Evolutionary conservation across 2,329 filamentous ascomycete species (phyloP).

Genomic region (Cytospora paraplurivora): DNA sequence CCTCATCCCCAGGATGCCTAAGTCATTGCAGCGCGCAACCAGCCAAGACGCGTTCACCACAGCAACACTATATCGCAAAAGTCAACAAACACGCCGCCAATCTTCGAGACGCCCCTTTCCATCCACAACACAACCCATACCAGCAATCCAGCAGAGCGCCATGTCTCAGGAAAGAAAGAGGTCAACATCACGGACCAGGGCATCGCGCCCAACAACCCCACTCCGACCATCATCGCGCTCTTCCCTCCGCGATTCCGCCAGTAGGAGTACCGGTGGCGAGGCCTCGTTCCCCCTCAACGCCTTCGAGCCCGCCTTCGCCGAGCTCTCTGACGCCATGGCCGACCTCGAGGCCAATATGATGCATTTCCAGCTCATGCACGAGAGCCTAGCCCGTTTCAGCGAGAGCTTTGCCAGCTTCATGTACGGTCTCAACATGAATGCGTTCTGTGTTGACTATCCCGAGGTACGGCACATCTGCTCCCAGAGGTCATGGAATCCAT

Average conservation of each 20-base stretch:
- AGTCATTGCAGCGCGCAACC: not conserved
- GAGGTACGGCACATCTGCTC: slow-evolving; percentile 60
- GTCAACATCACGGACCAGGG: slow-evolving; percentile 63
- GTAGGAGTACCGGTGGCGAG: slow-evolving; percentile 55
- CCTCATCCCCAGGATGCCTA: not conserved
- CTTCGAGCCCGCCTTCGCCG: slow-evolving; percentile 88
- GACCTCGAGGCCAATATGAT: slow-evolving; percentile 97
- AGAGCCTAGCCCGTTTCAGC: slow-evolving; percentile 88
- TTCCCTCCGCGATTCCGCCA: slow-evolving; percentile 78
- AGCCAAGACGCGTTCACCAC: not conserved
- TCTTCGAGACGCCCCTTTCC: not conserved
- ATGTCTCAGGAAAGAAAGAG: slow-evolving; percentile 39
- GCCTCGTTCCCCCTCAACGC: slow-evolving; percentile 71
- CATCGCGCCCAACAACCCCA: slow-evolving; percentile 85
- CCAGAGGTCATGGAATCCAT: not conserved
- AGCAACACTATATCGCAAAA: not conserved
- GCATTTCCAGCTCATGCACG: slow-evolving; percentile 96
- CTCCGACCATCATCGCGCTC: slow-evolving; percentile 87
- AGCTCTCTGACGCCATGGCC: slow-evolving; percentile 90
- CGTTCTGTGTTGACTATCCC: slow-evolving; percentile 96
- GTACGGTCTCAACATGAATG: slow-evolving; percentile 98
- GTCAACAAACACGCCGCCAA: not conserved
- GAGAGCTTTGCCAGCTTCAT: slow-evolving; percentile 96
- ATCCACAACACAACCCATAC: not conserved
- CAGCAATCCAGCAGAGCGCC: not conserved